Conservation (phyloP, 306 rosid species). For the Oxytropis ochrocephala region DNA sequence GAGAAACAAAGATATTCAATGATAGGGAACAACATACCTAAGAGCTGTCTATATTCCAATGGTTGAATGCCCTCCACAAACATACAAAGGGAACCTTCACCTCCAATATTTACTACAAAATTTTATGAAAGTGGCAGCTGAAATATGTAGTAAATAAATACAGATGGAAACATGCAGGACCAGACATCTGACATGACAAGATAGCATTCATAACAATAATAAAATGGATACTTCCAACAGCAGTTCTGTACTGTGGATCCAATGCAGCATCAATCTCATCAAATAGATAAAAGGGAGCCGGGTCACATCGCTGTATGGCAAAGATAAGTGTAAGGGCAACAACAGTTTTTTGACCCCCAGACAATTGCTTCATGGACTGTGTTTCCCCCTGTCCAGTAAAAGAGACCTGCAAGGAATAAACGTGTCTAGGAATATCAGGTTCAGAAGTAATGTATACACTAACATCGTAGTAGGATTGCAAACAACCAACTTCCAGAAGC, state of each 20-base stretch:
- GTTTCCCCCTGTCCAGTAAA: conserved; percentile 98
- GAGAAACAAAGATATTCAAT: neutral
- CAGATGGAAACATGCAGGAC: neutral
- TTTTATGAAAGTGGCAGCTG: neutral
- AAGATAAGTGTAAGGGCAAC: conserved; percentile 96
- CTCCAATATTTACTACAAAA: neutral
- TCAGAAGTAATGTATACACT: neutral
- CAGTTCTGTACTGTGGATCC: conserved; percentile 97
- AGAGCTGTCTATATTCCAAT: neutral
- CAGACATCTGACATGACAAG: conserved; percentile 6
- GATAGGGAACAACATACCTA: neutral
- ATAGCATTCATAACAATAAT: neutral
- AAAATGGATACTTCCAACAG: conserved; percentile 95
- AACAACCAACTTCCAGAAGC: neutral
- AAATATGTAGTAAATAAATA: neutral
- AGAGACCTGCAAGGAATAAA: conserved; percentile 63
- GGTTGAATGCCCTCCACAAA: neutral
- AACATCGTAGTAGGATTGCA: neutral
- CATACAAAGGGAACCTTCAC: neutral
- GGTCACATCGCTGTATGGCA: conserved; percentile 99
- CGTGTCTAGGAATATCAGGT: conserved; percentile 14
- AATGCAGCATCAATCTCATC: conserved; percentile 98
- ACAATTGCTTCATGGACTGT: conserved; percentile 96
- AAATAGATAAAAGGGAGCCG: conserved; percentile 95
- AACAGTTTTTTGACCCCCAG: conserved; percentile 98